A percentile compares a stretch with the other conserved stretches of the same genome.
Evolutionary conservation across 768 basidiomycete genomes (phyloP).

Genomic region (Leucocoprinus birnbaumii): DNA sequence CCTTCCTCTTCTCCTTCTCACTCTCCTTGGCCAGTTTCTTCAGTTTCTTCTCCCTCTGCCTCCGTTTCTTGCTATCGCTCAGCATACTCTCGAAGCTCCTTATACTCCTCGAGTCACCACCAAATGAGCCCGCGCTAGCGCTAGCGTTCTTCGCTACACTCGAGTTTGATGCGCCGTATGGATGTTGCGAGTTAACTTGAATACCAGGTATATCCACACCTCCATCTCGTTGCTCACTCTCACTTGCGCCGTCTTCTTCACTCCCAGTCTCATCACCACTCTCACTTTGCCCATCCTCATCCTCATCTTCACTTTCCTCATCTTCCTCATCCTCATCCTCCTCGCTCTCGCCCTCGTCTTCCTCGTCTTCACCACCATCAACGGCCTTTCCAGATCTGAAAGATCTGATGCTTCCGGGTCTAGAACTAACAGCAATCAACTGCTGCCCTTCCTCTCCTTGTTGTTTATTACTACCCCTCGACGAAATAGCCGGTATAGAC

Average conservation of each 20-base stretch:
- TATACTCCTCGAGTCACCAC: conserved; percentile 66
- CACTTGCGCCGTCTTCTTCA: conserved; percentile 26
- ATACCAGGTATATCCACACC: conserved; percentile 18
- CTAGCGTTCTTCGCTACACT: not conserved
- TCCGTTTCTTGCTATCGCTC: conserved; percentile 36
- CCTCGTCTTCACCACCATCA: conserved; percentile 34
- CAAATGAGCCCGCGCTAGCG: conserved; percentile 24
- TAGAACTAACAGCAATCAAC: conserved; percentile 38
- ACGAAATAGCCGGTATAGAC: conserved; percentile 50
- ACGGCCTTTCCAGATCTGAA: conserved; percentile 28
- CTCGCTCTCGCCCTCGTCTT: conserved; percentile 37
- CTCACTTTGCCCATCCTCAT: conserved; percentile 38
- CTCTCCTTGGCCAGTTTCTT: not conserved
- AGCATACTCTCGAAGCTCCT: conserved; percentile 88
- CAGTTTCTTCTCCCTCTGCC: conserved; percentile 9
- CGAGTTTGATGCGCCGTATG: not conserved
- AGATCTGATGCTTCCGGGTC: conserved; percentile 37
- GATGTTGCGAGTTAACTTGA: not conserved
- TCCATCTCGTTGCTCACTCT: conserved; percentile 32
- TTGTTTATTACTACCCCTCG: conserved; percentile 32
- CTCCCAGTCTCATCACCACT: conserved; percentile 33
- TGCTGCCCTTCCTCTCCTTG: conserved; percentile 39
- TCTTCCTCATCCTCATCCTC: conserved; percentile 32
- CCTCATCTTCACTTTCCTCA: conserved; percentile 26
- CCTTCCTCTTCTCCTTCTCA: conserved; percentile 20